phyloP scores from a whole-genome alignment of 1,139 yeast genomes.

The Eremothecium gossypii region DNA sequence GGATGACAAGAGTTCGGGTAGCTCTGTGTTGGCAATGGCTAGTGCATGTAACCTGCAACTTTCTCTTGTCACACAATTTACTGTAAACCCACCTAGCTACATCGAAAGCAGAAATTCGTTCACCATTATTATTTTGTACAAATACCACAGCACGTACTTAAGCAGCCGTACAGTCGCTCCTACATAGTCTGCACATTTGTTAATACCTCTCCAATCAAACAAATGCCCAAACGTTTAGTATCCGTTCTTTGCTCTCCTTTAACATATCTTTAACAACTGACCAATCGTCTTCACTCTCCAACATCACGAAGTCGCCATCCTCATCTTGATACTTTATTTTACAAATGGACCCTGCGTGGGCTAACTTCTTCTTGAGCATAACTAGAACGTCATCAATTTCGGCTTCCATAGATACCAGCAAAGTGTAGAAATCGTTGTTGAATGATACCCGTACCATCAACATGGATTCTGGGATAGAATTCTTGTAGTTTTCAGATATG shows the following conservation, averaged over 20 bases:
- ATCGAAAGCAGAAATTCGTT: no score
- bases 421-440: conserved; percentile 33
- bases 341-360: conserved; percentile 33
- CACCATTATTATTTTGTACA: no score
- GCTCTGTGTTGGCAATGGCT: no score
- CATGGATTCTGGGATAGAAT: conserved; percentile 31
- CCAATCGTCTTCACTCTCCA: conserved; percentile 77
- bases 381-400: conserved; percentile 28
- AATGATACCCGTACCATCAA: conserved; percentile 32
- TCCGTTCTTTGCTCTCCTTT: conserved; percentile 31
- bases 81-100: no score
- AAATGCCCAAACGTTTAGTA: conserved; percentile 33
- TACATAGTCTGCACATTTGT: no score
- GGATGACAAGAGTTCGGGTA: no score
- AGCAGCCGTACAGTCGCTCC: no score
- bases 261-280: conserved; percentile 36
- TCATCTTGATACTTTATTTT: conserved; percentile 82
- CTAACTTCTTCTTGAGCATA: conserved; percentile 31
- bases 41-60: no score
- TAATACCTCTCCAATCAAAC: not conserved
- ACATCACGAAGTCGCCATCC: conserved; percentile 86
- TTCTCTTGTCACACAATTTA: no score
- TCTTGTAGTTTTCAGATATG: conserved; percentile 33
- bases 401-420: conserved; percentile 31
- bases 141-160: no score